Evolutionary conservation across 208 protist genomes (phyloP).

Genomic region (Leishmania tropica): DNA sequence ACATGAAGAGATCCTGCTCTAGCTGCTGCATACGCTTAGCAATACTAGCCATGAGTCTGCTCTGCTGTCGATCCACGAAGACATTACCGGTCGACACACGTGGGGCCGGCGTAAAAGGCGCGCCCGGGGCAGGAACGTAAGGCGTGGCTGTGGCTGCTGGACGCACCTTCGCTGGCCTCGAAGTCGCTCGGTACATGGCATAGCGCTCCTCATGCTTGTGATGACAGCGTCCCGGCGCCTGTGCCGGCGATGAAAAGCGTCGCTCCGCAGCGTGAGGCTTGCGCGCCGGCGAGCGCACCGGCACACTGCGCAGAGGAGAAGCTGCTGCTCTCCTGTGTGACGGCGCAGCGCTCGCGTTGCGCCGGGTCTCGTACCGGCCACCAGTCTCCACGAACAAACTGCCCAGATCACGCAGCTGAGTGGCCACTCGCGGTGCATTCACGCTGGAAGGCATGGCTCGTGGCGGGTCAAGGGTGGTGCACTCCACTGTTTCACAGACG

Average conservation of each 20-base stretch:
- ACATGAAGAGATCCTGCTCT: constrained; percentile 35
- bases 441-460: not conserved
- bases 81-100: not conserved
- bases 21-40: constrained; percentile 46
- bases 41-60: constrained; percentile 34
- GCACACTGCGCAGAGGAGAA: not conserved
- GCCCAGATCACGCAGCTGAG: constrained; percentile 7
- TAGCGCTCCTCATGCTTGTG: constrained; percentile 13
- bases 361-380: not conserved
- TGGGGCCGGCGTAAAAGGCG: not conserved
- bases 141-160: not conserved
- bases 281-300: not conserved
- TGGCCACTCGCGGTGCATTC: not conserved
- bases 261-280: not conserved
- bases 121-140: not conserved
- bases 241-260: not conserved
- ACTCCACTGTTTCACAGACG: not conserved
- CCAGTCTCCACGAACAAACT: constrained; percentile 10
- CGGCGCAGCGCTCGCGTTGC: not conserved
- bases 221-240: not conserved
- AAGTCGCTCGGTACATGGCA: constrained; percentile 35
- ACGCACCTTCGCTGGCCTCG: not conserved
- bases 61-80: constrained; percentile 30
- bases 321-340: not conserved
- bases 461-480: not conserved